Evolutionary conservation across 73 alveolate genomes (phyloP).

Genomic region (Diophrys sp.): DNA sequence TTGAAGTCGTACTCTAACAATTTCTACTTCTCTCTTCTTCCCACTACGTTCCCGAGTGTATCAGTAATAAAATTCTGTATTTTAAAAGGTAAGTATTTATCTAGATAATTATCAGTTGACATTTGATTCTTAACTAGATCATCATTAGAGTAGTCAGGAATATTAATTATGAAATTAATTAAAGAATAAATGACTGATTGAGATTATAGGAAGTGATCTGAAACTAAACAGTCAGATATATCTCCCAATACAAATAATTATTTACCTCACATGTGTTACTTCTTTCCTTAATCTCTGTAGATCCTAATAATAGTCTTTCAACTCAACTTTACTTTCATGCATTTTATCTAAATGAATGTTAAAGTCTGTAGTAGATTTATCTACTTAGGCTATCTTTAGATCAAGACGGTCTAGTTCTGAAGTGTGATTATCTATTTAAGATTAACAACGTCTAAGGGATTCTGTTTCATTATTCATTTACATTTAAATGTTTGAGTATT

Average conservation of each 20-base stretch:
- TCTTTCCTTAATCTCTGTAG: not conserved
- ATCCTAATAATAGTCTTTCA: not conserved
- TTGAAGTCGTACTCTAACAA: slow-evolving; percentile 7
- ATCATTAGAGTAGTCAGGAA: slow-evolving; percentile 6
- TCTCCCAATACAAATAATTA: no score
- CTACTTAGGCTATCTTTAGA: not conserved
- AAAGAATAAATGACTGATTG: no score
- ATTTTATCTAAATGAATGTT: not conserved
- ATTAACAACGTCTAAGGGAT: not conserved
- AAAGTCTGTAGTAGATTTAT: not conserved
- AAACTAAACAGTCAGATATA: no score
- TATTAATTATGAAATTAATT: no score
- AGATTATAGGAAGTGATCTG: no score
- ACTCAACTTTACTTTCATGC: not conserved
- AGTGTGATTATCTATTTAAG: not conserved
- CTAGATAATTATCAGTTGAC: slow-evolving; percentile 28
- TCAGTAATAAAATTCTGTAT: slow-evolving; percentile 28
- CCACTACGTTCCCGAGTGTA: not conserved
- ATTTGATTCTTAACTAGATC: slow-evolving; percentile 7
- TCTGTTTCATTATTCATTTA: not conserved
- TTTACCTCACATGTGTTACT: not conserved
- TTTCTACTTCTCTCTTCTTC: slow-evolving; percentile 7
- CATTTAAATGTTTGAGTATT: no score
- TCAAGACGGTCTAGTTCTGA: not conserved
- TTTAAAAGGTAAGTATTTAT: slow-evolving; percentile 21